Percentiles rank a stretch among this genome's conserved stretches.
These are phyloP conservation scores for Diplosphaera chodatii DNA, from an alignment of 139 green algal genomes.

Conservation along the genomic window DNA sequence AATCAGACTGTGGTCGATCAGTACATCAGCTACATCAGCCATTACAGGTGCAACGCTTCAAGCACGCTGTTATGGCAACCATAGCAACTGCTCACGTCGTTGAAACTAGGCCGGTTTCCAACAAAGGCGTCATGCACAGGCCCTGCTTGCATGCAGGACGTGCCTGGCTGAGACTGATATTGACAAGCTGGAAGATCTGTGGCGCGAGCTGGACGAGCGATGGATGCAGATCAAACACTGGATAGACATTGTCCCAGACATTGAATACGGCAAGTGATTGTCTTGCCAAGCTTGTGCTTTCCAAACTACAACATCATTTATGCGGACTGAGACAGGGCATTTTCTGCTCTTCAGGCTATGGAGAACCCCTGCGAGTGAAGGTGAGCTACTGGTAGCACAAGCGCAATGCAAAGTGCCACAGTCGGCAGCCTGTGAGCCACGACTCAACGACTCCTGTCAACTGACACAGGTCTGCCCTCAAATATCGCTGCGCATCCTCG, in stretches of 20 bases:
- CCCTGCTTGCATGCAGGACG: not conserved
- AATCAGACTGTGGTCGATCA: not conserved
- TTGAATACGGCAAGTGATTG: not conserved
- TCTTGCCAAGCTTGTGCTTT: not conserved
- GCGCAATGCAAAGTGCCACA: too few relatives aligned
- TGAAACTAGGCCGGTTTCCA: too few relatives aligned
- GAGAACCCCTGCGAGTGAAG: slow-evolving; percentile 11
- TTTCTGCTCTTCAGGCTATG: slow-evolving; percentile 4
- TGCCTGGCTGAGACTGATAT: slow-evolving; percentile 15
- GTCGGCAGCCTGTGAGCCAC: too few relatives aligned
- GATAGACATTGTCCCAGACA: slow-evolving; percentile 9
- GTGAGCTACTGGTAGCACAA: not conserved
- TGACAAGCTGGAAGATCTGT: slow-evolving; percentile 5
- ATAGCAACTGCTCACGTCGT: too few relatives aligned
- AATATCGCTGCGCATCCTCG: slow-evolving; percentile 3
- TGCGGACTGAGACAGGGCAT: too few relatives aligned
- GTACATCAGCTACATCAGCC: slow-evolving; percentile 4
- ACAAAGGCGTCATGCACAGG: not conserved
- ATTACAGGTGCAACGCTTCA: slow-evolving; percentile 8
- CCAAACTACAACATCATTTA: too few relatives aligned
- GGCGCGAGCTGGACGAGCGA: slow-evolving; percentile 1
- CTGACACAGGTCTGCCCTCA: slow-evolving; percentile 5
- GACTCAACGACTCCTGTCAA: too few relatives aligned
- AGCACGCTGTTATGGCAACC: too few relatives aligned
- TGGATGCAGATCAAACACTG: slow-evolving; percentile 11